Base-by-base conservation (phyloP, 2,329 filamentous ascomycete species). In the Calonectria pseudoturangicola region DNA sequence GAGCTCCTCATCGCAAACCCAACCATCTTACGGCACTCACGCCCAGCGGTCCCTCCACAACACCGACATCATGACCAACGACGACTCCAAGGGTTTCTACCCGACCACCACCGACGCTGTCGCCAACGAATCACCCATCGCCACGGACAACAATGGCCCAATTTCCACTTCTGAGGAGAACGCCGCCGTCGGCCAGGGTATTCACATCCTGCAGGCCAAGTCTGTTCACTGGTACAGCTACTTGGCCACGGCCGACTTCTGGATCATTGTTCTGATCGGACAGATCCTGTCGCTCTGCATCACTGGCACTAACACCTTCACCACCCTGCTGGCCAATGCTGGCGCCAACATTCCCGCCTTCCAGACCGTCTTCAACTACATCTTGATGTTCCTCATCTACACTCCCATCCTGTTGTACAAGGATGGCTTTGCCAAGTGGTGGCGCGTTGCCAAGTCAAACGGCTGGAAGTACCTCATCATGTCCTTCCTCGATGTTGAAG, bases 401-500 rank as follows among this genome's bases (percentile, higher is more conserved):
- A 93, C 95, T 28, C 89, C 91, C 47, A 92, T 94, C 80, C 95
- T 95, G 16, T 85, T 98, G 41, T 94, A 94, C 87, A 89, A 90
- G 77, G 95, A 97, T 81, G 96, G 97, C 5, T 88, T 92, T 78
- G 92, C 91, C 80, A 91, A 90, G 79, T 98, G 94, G 89, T 81
- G 86, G 58, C 86, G 87, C 62, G 83, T 97, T 68, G 81, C 95
- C 16, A 82, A 86, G 66, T 89, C 88, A 73, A 93, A 97, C 82
- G 95, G 95, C 71, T 98, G 96, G 97, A 95, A 95, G 85, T 98
- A 97, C 86, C 90, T 98, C 79, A 94, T 98, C 84, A 91, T 99
- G 73, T 92, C 94, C 66, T 98, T 98, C 84, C 90, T 97, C 78
- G 97, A 99, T 82, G 96, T 98, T 63, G 91, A 98, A 85, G 97